phyloP scores from a whole-genome alignment of 306 rosid genomes.

The Prunus kanzakura region DNA sequence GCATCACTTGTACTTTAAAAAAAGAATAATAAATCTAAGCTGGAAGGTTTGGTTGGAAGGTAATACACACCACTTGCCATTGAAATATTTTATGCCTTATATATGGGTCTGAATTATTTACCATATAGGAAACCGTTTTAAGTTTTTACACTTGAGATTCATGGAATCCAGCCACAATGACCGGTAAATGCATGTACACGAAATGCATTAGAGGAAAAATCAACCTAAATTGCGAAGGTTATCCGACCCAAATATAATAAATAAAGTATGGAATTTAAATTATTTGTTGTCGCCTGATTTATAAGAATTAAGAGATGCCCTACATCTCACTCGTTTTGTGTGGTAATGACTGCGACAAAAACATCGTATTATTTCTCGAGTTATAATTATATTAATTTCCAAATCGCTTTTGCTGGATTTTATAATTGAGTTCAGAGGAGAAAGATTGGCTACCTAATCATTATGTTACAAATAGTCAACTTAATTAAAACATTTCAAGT shows the following conservation, averaged over 20 bases:
- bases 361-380: too few species aligned
- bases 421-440: too few species aligned
- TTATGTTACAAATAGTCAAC: not conserved
- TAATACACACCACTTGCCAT: too few species aligned
- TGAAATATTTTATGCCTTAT: too few species aligned
- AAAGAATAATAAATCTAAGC: too few species aligned
- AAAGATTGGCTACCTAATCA: not conserved
- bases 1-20: too few species aligned
- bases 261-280: not conserved
- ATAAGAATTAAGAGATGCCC: not conserved
- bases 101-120: too few species aligned
- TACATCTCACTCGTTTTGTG: not conserved
- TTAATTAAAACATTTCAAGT: not conserved
- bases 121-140: too few species aligned
- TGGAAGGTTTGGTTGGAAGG: too few species aligned
- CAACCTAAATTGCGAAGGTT: not conserved
- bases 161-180: too few species aligned
- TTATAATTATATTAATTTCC: not conserved
- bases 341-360: not conserved
- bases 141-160: too few species aligned
- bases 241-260: not conserved
- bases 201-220: not conserved
- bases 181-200: not conserved
- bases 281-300: not conserved
- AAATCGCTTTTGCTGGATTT: not conserved